phyloP scores from a whole-genome alignment of 2,329 filamentous ascomycete genomes.

The Trichoderma harzianum region DNA sequence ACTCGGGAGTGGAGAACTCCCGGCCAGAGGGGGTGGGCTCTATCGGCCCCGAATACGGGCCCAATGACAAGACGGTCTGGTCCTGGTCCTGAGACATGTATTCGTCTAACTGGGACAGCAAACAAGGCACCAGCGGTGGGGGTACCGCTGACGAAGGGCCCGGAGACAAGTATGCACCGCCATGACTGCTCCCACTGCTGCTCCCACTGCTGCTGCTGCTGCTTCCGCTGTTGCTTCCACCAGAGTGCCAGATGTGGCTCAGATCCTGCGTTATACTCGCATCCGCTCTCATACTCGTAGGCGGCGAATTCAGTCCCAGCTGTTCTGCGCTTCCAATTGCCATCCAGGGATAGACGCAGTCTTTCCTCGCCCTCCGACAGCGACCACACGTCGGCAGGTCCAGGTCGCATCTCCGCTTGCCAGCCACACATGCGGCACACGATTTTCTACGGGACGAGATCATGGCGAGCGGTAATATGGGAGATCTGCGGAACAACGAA shows the following conservation, averaged over 20 bases:
- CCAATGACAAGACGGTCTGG: conserved; percentile 1
- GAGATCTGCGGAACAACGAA: neutral
- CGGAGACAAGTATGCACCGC: neutral
- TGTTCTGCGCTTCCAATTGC: neutral
- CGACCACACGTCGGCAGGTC: conserved; percentile 8
- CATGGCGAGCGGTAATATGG: neutral
- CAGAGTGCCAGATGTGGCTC: neutral
- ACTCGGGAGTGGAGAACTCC: neutral
- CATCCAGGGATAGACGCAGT: conserved; percentile 13
- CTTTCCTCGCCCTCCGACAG: neutral
- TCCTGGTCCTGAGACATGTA: neutral
- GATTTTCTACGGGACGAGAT: conserved; percentile 10
- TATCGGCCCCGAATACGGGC: neutral
- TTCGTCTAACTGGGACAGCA: conserved; percentile 6
- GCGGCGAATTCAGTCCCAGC: neutral
- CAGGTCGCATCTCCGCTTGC: conserved; percentile 14
- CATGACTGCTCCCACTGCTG: neutral
- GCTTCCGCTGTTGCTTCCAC: neutral
- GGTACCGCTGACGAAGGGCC: neutral
- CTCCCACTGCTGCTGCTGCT: neutral
- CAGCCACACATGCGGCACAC: conserved; percentile 11
- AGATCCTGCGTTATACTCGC: neutral
- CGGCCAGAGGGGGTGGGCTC: neutral
- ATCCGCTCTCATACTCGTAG: neutral
- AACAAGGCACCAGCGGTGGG: neutral